phyloP scores from a whole-genome alignment of 257 asterid genomes.

The Capsicum chinense region DNA sequence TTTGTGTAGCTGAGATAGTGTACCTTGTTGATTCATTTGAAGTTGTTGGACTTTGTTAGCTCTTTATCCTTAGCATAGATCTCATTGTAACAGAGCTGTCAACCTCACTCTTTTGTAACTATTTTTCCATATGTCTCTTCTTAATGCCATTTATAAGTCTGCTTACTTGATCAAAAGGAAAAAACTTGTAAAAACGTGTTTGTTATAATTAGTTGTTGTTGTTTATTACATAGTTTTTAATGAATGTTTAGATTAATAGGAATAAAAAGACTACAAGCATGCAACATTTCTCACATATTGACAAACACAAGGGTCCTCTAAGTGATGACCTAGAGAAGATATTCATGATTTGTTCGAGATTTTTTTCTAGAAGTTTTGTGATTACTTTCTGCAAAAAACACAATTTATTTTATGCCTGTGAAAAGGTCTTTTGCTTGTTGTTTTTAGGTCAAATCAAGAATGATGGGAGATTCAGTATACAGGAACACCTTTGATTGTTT shows the following conservation, averaged over 20 bases:
- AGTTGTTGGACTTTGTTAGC: neutral
- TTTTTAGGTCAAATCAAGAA: constrained; percentile 85
- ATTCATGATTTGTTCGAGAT: neutral
- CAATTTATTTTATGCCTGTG: neutral
- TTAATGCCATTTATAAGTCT: neutral
- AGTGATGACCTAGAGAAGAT: neutral
- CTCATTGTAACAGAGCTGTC: constrained; percentile 2
- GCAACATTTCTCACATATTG: neutral
- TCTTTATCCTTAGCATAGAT: neutral
- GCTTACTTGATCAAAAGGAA: neutral
- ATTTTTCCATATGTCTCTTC: neutral
- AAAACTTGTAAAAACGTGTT: neutral
- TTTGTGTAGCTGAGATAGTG: neutral
- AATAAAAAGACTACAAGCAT: neutral
- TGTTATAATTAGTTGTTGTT: neutral
- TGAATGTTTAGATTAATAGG: neutral
- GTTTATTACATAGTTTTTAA: neutral
- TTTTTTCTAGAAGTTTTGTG: neutral
- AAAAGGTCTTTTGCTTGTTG: constrained; percentile 30
- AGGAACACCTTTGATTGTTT: constrained; percentile 79
- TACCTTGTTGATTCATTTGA: neutral
- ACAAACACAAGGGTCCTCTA: neutral
- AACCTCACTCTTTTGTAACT: constrained; percentile 10
- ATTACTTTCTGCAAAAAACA: neutral
- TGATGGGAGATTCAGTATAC: constrained; percentile 93